These are phyloP conservation scores for Hypoxylon rickii DNA, from an alignment of 495 filamentous ascomycete species.

Conservation along the genomic window DNA sequence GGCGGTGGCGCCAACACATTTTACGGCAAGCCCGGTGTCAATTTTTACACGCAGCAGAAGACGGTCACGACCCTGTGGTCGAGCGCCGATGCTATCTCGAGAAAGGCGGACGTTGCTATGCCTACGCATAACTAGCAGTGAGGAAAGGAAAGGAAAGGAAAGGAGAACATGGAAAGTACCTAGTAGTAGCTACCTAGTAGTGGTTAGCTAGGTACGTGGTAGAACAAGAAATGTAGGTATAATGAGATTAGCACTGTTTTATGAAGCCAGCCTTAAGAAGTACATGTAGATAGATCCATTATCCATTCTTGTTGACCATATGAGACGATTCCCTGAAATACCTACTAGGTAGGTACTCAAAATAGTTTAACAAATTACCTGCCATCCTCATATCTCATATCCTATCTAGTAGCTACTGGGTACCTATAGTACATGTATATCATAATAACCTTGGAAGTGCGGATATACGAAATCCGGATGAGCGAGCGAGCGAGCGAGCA, in stretches of 20 bases:
- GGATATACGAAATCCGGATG: too few relatives aligned
- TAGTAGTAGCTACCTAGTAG: not conserved
- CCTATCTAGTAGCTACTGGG: too few relatives aligned
- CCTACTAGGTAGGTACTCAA: too few relatives aligned
- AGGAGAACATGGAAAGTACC: not conserved
- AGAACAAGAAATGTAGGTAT: not conserved
- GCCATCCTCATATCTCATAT: too few relatives aligned
- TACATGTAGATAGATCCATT: too few relatives aligned
- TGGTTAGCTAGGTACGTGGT: not conserved
- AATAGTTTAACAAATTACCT: too few relatives aligned
- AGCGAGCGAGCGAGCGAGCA: too few relatives aligned
- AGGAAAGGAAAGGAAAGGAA: slow-evolving; percentile 26
- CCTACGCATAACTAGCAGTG: slow-evolving; percentile 69
- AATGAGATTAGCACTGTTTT: not conserved
- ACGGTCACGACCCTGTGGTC: slow-evolving; percentile 94
- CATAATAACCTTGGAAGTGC: too few relatives aligned
- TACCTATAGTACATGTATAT: too few relatives aligned
- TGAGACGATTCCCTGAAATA: too few relatives aligned
- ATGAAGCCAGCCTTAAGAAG: too few relatives aligned
- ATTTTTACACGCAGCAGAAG: slow-evolving; percentile 97
- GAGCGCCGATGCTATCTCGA: slow-evolving; percentile 77
- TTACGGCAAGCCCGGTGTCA: slow-evolving; percentile 88
- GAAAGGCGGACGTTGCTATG: slow-evolving; percentile 87
- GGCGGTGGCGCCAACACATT: slow-evolving; percentile 94
- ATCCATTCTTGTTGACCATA: too few relatives aligned